Conservation (phyloP, 163 green algal species). For the Trebouxiophyceae sp. region DNA sequence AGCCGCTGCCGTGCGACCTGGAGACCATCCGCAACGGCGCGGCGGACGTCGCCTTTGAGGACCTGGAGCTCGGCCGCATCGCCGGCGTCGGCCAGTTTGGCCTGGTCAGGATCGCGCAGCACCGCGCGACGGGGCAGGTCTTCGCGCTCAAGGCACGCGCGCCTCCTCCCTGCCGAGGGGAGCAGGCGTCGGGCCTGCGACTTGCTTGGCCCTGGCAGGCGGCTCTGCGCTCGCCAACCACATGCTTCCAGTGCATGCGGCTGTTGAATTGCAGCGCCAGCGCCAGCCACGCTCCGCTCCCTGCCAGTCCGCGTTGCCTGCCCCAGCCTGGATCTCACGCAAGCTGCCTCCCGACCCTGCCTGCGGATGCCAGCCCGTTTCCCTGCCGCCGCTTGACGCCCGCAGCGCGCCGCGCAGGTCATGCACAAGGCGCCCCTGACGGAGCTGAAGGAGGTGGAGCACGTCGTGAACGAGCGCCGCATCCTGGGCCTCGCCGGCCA, state of each 20-base stretch:
- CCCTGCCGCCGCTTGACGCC: no score
- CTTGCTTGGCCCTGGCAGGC: no score
- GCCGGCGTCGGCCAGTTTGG: constrained; percentile 72
- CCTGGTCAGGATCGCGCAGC: constrained; percentile 58
- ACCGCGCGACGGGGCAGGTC: constrained; percentile 49
- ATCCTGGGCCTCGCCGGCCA: constrained; percentile 47
- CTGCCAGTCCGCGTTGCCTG: no score
- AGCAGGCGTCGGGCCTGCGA: background rate
- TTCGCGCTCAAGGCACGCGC: constrained; percentile 64
- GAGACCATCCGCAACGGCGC: no score
- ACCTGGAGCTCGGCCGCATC: constrained; percentile 60
- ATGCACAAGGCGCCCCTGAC: constrained; percentile 68
- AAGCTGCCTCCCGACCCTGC: no score
- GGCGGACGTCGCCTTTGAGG: constrained; percentile 36
- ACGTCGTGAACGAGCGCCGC: constrained; percentile 65
- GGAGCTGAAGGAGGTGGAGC: constrained; percentile 68
- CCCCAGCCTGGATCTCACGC: no score
- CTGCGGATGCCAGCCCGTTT: no score
- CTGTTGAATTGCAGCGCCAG: no score
- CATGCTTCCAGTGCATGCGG: no score
- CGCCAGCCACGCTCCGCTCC: no score
- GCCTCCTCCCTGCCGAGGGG: background rate
- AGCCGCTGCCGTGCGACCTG: background rate
- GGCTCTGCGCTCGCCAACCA: no score
- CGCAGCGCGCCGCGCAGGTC: no score